A percentile compares a stretch with the other conserved stretches of the same genome.
Evolutionary conservation across 1,284 basidiomycete species (phyloP).

Genomic region (Puccinia hordei): DNA sequence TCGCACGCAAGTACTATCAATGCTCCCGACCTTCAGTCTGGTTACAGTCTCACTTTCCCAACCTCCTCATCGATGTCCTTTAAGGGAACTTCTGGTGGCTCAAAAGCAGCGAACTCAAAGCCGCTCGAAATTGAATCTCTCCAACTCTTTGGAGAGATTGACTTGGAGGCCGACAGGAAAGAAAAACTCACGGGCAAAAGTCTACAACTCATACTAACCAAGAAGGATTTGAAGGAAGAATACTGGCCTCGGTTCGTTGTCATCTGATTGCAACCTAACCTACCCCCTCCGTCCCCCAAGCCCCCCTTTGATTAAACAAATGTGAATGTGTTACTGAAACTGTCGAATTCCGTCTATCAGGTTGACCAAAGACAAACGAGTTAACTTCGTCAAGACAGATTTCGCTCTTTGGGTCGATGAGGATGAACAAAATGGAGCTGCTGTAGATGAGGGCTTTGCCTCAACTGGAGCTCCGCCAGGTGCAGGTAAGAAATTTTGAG

Average conservation of each 20-base stretch:
- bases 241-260: conserved; percentile 48
- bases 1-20: conserved; percentile 31
- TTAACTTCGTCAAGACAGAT: conserved; percentile 50
- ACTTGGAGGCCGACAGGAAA: conserved; percentile 17
- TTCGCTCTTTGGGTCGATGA: conserved; percentile 49
- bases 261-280: background rate
- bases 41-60: conserved; percentile 33
- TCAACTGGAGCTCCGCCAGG: conserved; percentile 32
- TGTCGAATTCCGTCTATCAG: conserved; percentile 4
- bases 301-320: background rate
- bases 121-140: conserved; percentile 29
- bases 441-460: conserved; percentile 41
- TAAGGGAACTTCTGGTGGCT: conserved; percentile 25
- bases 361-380: conserved; percentile 47
- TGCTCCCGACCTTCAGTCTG: conserved; percentile 36
- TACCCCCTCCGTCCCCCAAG: background rate
- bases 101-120: conserved; percentile 10
- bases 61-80: conserved; percentile 38
- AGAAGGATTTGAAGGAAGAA: conserved; percentile 32
- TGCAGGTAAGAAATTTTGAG: conserved; percentile 24
- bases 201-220: conserved; percentile 27
- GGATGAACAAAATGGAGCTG: conserved; percentile 42
- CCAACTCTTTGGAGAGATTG: conserved; percentile 37
- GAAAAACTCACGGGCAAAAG: conserved; percentile 31
- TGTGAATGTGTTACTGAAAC: no score